Base-by-base conservation (phyloP, 1,284 basidiomycete genomes). In the Ustilago esculenta region DNA sequence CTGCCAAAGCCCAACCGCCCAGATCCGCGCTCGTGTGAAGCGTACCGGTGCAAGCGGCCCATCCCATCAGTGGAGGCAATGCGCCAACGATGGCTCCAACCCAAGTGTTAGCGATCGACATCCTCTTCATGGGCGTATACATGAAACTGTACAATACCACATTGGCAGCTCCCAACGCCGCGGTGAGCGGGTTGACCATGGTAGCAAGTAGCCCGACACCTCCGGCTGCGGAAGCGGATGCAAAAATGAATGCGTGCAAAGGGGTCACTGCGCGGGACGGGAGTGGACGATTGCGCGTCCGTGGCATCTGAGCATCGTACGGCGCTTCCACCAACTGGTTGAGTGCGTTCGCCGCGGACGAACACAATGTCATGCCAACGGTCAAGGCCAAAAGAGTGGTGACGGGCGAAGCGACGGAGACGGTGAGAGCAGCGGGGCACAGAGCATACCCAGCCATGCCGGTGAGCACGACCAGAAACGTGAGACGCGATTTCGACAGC, bases 301-400 rank as follows among this genome's bases (percentile, higher is more conserved):
- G 88, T 0, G 89, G 86, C 89, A 98, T 98, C 82, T 99, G 96
- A 0, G 96, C 94, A 80, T 99, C 96, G 65, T 95, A 92, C 0
- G 96, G 96, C 4, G 92, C 86, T 83, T 99, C 96, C 77, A 94
- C 89, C 3, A 98, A 85, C 82, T 99, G 94, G 83, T 99, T 99
- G 72, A 97, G 86, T 0, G 94, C 87, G 81, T 98, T 98, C 21
- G 96, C 96, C 0, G 93, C 92, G 1, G 94, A 91, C 5, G 90
- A 91, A 81, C 94, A 97, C 32, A 98, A 86, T 0, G 90, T 88
- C 0, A 94, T 98, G 33, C 96, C 96, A 25, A 90, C 82, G 0
- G 94, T 92, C 0, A 95, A 91, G 8, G 91, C 89, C 6, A 98
- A 86, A 5, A 99, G 86, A 4, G 75, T 76, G 21, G 58, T 58